Conservation (phyloP, 1,139 yeast genomes). For the Scheffersomyces titani region DNA sequence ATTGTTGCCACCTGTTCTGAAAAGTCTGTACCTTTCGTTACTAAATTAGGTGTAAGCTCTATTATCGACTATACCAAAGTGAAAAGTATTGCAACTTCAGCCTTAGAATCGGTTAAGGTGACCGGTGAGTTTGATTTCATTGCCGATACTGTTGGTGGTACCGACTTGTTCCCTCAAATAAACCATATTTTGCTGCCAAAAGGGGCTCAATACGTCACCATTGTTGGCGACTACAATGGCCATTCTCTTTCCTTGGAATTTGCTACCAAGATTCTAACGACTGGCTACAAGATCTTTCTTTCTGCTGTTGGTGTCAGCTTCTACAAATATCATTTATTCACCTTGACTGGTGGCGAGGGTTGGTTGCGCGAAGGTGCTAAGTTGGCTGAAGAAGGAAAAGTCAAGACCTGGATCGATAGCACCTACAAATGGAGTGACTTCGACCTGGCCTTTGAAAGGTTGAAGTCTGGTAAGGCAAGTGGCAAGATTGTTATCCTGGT, state of each 20-base stretch:
- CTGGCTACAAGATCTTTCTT: conserved; percentile 10
- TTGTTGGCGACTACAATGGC: conserved; percentile 50
- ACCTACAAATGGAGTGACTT: conserved; percentile 50
- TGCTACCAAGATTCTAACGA: conserved; percentile 5
- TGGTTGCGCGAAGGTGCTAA: conserved; percentile 27
- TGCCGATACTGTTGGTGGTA: conserved; percentile 32
- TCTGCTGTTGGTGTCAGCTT: conserved; percentile 15
- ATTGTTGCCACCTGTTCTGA: conserved; percentile 46
- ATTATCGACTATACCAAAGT: conserved; percentile 50
- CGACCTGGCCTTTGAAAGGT: conserved; percentile 48
- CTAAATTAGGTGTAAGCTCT: conserved; percentile 52
- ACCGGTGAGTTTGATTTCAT: conserved; percentile 37
- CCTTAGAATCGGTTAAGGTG: conserved; percentile 28
- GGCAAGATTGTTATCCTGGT: conserved; percentile 62
- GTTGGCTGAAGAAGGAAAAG: conserved; percentile 40
- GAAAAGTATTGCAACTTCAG: conserved; percentile 25
- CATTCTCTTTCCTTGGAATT: conserved; percentile 19
- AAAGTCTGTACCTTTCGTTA: conserved; percentile 40
- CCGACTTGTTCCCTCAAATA: conserved; percentile 22
- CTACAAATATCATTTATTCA: conserved; percentile 15
- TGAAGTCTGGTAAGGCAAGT: conserved; percentile 49
- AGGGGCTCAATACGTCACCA: conserved; percentile 35
- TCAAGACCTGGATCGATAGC: conserved; percentile 54
- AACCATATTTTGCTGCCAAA: conserved; percentile 34
- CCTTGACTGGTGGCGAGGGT: conserved; percentile 14